These are phyloP conservation scores for Irpex sp. DNA, from an alignment of 1,284 basidiomycete species.

Conservation along the genomic window DNA sequence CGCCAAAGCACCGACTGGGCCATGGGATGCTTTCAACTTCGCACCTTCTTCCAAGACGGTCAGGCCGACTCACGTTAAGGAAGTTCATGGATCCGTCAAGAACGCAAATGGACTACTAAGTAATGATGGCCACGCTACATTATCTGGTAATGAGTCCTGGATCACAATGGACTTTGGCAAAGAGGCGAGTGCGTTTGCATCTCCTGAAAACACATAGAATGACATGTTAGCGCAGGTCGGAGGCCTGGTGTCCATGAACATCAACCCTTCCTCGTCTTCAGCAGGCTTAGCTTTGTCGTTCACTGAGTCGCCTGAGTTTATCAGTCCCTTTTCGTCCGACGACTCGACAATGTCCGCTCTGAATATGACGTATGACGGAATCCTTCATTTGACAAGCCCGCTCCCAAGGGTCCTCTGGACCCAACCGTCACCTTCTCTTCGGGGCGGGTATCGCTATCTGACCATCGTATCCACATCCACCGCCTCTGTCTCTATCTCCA, in stretches of 20 bases:
- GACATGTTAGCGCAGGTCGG: conserved; percentile 34
- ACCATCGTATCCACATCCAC: conserved; percentile 42
- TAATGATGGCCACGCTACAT: conserved; percentile 24
- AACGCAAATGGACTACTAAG: conserved; percentile 30
- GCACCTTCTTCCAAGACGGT: conserved; percentile 39
- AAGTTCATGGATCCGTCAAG: conserved; percentile 29
- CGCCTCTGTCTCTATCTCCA: conserved; percentile 39
- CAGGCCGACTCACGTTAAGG: conserved; percentile 31
- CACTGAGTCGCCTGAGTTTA: conserved; percentile 46
- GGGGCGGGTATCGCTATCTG: conserved; percentile 57
- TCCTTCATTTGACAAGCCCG: conserved; percentile 37
- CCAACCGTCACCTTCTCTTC: conserved; percentile 40
- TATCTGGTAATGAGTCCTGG: conserved; percentile 37
- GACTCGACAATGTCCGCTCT: conserved; percentile 35
- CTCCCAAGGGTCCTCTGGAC: conserved; percentile 42
- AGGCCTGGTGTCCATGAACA: conserved; percentile 38
- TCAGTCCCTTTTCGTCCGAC: conserved; percentile 40
- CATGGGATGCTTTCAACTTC: conserved; percentile 47
- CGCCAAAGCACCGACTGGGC: conserved; percentile 33
- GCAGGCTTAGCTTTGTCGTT: conserved; percentile 43
- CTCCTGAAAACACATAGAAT: background rate
- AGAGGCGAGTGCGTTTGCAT: conserved; percentile 31
- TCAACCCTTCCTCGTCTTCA: conserved; percentile 27
- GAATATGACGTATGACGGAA: conserved; percentile 43
- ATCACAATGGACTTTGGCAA: conserved; percentile 44